Evolutionary conservation across 2,329 filamentous ascomycete genomes (phyloP).

Genomic region (Colletotrichum caudatum): DNA sequence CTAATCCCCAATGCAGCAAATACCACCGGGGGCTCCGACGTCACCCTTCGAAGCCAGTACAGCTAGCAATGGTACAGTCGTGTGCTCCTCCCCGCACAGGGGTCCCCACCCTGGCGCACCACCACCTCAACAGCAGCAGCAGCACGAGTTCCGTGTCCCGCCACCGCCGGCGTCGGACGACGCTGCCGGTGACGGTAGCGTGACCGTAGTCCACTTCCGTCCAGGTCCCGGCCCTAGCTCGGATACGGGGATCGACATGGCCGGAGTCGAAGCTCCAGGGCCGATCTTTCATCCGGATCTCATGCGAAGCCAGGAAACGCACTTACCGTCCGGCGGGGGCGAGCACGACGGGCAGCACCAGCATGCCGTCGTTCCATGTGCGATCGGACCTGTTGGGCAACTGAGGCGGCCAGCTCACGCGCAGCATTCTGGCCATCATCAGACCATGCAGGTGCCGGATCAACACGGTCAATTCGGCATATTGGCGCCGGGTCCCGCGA

Average conservation of each 20-base stretch:
- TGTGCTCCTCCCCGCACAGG: constrained; percentile 28
- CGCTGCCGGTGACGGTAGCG: constrained; percentile 12
- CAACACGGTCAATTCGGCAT: constrained; percentile 60
- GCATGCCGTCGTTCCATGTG: constrained; percentile 6
- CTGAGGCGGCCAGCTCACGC: constrained; percentile 1
- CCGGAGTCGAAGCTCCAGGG: constrained; percentile 14
- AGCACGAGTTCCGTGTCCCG: constrained; percentile 22
- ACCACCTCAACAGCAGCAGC: constrained; percentile 46
- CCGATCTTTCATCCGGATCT: constrained; percentile 25
- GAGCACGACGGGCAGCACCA: constrained; percentile 30
- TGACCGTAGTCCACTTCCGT: constrained; percentile 38
- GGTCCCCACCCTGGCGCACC: constrained; percentile 43
- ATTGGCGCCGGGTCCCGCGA: constrained; percentile 52
- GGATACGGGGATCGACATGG: constrained; percentile 18
- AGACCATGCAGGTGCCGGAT: constrained; percentile 41
- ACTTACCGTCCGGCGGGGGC: neutral
- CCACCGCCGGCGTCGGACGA: constrained; percentile 26
- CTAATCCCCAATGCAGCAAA: constrained; percentile 12
- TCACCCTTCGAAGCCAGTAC: constrained; percentile 29
- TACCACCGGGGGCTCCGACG: constrained; percentile 20
- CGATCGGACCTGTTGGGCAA: constrained; percentile 2
- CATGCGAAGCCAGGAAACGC: neutral
- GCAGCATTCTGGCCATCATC: constrained; percentile 2
- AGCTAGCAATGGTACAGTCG: constrained; percentile 11
- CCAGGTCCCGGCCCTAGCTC: constrained; percentile 35